Conservation (phyloP, 768 basidiomycete genomes). For the Naganishia friedmannii region DNA sequence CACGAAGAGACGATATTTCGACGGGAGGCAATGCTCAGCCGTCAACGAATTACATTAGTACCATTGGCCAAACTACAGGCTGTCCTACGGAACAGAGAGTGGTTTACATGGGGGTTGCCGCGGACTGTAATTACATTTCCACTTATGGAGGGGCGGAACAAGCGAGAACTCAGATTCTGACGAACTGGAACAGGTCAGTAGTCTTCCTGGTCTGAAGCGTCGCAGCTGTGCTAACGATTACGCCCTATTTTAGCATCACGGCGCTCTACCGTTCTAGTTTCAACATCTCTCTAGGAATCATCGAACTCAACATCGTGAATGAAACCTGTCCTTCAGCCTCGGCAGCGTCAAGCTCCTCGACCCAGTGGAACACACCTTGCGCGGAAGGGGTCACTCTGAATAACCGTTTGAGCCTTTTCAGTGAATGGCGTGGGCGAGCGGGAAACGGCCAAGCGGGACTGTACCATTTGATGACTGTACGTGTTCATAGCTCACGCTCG, state of each 20-base stretch:
- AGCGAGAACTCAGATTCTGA: slow-evolving; percentile 72
- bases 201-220: slow-evolving; percentile 52
- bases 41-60: slow-evolving; percentile 62
- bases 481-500: slow-evolving; percentile 32
- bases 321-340: slow-evolving; percentile 63
- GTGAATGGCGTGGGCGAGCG: slow-evolving; percentile 72
- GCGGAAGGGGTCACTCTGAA: slow-evolving; percentile 60
- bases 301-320: slow-evolving; percentile 72
- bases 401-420: slow-evolving; percentile 71
- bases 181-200: slow-evolving; percentile 72
- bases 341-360: slow-evolving; percentile 52
- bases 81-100: slow-evolving; percentile 73
- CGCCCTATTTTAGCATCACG: slow-evolving; percentile 29
- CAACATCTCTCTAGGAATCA: slow-evolving; percentile 78
- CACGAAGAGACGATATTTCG: slow-evolving; percentile 22
- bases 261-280: slow-evolving; percentile 62
- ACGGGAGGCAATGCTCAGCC: slow-evolving; percentile 23
- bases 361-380: slow-evolving; percentile 78
- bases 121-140: slow-evolving; percentile 74
- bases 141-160: slow-evolving; percentile 64
- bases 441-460: slow-evolving; percentile 73
- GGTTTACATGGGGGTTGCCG: slow-evolving; percentile 78
- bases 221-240: background rate
- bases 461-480: slow-evolving; percentile 77
- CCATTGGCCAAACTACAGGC: slow-evolving; percentile 67